These are phyloP conservation scores for Mycena venus DNA, from an alignment of 768 basidiomycete genomes.

Conservation along the genomic window DNA sequence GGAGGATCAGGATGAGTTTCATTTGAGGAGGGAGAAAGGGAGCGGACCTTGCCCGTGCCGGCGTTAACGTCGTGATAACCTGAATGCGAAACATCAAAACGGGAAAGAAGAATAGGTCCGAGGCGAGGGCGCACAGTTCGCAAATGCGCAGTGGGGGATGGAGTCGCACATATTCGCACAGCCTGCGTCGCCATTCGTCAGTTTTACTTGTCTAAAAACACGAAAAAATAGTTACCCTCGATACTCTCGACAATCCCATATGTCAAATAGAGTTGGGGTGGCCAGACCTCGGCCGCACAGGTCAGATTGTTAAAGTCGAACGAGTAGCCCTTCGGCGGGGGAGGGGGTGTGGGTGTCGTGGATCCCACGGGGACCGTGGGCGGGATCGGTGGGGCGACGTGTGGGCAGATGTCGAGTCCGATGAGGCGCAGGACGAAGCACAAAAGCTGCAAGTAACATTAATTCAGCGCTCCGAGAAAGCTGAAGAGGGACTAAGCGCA, in stretches of 20 bases:
- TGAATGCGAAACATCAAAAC: neutral
- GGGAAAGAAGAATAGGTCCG: neutral
- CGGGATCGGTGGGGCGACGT: neutral
- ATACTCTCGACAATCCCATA: constrained; percentile 12
- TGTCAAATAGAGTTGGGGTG: neutral
- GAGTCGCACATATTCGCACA: constrained; percentile 28
- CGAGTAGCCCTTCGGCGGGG: neutral
- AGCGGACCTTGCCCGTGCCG: neutral
- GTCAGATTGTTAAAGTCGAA: constrained; percentile 1
- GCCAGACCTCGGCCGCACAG: constrained; percentile 9
- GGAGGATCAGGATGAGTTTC: neutral
- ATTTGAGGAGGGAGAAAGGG: neutral
- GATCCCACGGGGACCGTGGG: neutral
- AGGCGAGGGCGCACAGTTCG: constrained; percentile 16
- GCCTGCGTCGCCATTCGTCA: neutral
- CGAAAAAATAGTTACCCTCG: neutral
- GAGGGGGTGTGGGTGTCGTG: neutral
- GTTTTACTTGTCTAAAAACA: neutral
- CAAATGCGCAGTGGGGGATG: neutral
- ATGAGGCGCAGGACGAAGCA: constrained; percentile 15
- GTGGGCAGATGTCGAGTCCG: constrained; percentile 11
- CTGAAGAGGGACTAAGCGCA: neutral
- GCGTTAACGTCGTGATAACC: constrained; percentile 30
- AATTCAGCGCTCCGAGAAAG: neutral
- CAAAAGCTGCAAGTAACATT: neutral